A percentile compares a stretch with the other conserved stretches of the same genome.
These are phyloP conservation scores for Diaporthe sp. DNA, from an alignment of 2,329 filamentous ascomycete genomes.

Conservation along the genomic window DNA sequence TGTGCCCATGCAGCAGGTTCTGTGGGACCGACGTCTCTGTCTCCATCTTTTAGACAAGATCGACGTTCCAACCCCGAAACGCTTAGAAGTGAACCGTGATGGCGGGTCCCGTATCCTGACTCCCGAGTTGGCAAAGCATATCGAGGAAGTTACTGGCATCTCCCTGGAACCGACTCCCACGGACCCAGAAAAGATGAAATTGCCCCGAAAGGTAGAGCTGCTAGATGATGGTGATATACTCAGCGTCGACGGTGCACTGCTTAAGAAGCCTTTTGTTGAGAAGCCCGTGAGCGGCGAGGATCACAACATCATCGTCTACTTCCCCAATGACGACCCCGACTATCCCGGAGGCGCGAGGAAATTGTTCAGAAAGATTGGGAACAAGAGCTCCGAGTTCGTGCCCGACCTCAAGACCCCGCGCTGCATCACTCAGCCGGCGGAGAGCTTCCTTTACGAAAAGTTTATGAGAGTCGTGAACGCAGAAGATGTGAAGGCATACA, in stretches of 20 bases:
- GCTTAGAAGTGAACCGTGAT: slow-evolving; percentile 92
- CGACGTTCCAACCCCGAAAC: slow-evolving; percentile 87
- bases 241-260: slow-evolving; percentile 83
- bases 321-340: slow-evolving; percentile 83
- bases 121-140: slow-evolving; percentile 82
- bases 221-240: slow-evolving; percentile 92
- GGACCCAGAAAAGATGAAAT: slow-evolving; percentile 68
- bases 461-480: slow-evolving; percentile 97
- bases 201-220: slow-evolving; percentile 81
- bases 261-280: slow-evolving; percentile 96
- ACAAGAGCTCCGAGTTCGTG: slow-evolving; percentile 98
- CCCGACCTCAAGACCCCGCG: slow-evolving; percentile 81
- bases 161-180: slow-evolving; percentile 78
- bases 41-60: slow-evolving; percentile 90
- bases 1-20: slow-evolving; percentile 94
- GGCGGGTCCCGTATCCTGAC: slow-evolving; percentile 87
- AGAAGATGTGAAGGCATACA: slow-evolving; percentile 99
- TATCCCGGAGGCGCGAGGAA: slow-evolving; percentile 82
- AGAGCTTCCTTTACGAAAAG: slow-evolving; percentile 97
- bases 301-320: slow-evolving; percentile 99
- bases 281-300: slow-evolving; percentile 99
- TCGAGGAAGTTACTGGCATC: slow-evolving; percentile 86
- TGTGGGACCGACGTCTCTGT: slow-evolving; percentile 96
- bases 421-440: slow-evolving; percentile 82
- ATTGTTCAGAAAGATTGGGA: slow-evolving; percentile 96